A percentile compares a stretch with the other conserved stretches of the same genome.
Conservation (phyloP, 192 early-diverging fungal genomes). For the Radiomyces spectabilis region DNA sequence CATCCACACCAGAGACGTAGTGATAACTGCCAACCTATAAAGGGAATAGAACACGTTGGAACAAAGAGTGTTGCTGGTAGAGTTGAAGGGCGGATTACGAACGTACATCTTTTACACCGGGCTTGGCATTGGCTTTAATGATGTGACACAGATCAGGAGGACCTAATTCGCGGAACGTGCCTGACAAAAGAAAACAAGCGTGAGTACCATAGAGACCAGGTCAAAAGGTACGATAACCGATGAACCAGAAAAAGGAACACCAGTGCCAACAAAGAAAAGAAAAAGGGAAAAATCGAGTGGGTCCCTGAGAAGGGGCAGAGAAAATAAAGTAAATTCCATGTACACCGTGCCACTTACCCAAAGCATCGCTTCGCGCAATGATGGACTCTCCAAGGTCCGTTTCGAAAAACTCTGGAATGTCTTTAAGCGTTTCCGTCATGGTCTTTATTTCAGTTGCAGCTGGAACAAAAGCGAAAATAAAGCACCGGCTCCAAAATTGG, state of each 20-base stretch:
- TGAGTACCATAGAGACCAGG: too few relatives aligned
- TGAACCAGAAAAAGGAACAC: not conserved
- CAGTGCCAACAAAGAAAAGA: not conserved
- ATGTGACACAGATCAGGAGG: constrained; percentile 98
- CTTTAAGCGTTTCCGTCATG: constrained; percentile 60
- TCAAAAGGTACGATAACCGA: too few relatives aligned
- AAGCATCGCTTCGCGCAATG: constrained; percentile 75
- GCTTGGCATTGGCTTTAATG: constrained; percentile 84
- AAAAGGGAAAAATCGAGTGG: not conserved
- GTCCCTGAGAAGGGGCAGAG: not conserved
- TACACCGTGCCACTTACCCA: constrained; percentile 54
- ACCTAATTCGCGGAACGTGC: constrained; percentile 85
- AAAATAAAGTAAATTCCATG: not conserved
- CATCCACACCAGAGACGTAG: constrained; percentile 72
- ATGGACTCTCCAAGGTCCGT: constrained; percentile 86
- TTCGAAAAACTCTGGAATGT: constrained; percentile 97
- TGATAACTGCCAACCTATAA: constrained; percentile 79
- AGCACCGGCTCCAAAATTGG: too few relatives aligned
- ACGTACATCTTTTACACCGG: constrained; percentile 65
- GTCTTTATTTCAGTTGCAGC: too few relatives aligned
- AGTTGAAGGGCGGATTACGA: not conserved
- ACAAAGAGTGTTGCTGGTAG: not conserved
- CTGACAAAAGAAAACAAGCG: constrained; percentile 35
- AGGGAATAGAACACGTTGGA: constrained; percentile 6
- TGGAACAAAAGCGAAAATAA: too few relatives aligned